Conservation (phyloP, 1,284 basidiomycete species). For the Abortiporus biennis region DNA sequence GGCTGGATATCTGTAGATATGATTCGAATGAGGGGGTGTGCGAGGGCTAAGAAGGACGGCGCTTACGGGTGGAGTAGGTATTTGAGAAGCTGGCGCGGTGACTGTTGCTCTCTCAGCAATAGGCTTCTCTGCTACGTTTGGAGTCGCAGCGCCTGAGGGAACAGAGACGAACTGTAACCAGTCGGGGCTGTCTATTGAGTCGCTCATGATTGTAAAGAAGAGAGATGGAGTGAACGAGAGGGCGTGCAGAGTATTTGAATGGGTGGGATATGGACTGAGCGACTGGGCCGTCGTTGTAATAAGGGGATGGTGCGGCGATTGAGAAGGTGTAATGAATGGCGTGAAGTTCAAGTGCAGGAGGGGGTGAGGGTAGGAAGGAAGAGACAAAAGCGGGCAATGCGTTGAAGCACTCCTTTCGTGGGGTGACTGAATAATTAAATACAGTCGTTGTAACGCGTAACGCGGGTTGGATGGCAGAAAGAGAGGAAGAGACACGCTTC, state of each 20-base stretch:
- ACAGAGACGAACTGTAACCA: constrained; percentile 66
- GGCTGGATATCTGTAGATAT: constrained; percentile 21
- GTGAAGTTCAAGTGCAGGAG: not conserved
- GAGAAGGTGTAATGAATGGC: not conserved
- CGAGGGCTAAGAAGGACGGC: not conserved
- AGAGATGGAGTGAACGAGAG: constrained; percentile 1
- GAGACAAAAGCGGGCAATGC: too few species aligned
- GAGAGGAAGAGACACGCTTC: too few species aligned
- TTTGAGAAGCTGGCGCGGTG: constrained; percentile 29
- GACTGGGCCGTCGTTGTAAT: not conserved
- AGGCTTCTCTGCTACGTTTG: constrained; percentile 27
- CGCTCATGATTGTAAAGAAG: not conserved
- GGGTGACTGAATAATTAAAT: too few species aligned
- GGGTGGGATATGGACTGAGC: too few species aligned
- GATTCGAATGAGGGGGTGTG: not conserved
- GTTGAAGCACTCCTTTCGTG: too few species aligned
- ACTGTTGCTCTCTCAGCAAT: constrained; percentile 23
- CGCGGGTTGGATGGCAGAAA: too few species aligned
- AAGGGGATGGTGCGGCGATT: not conserved
- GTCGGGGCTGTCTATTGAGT: constrained; percentile 38
- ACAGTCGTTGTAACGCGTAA: too few species aligned
- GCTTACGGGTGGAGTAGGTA: constrained; percentile 65
- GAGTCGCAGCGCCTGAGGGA: constrained; percentile 35
- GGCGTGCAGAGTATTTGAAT: not conserved
- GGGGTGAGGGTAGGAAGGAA: not conserved